Percentiles rank a stretch among this genome's conserved stretches.
Evolutionary conservation across 495 filamentous ascomycete genomes (phyloP).

Genomic region (Daldinia bambusicola): DNA sequence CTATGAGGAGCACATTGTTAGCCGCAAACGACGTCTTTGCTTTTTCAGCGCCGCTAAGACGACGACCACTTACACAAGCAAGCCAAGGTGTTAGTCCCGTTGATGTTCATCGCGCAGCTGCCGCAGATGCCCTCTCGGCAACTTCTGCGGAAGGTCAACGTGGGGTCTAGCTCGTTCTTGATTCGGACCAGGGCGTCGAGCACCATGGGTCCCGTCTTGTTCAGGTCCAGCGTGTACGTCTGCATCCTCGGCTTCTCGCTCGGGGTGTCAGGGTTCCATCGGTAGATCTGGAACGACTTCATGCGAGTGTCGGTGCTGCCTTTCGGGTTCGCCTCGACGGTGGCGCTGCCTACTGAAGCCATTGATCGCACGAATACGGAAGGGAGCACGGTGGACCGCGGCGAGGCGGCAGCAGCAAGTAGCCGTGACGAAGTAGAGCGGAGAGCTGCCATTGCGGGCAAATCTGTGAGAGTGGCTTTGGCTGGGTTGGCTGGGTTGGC

Average conservation of each 20-base stretch:
- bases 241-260: constrained; percentile 94
- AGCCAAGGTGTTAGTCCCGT: constrained; percentile 94
- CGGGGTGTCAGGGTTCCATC: constrained; percentile 95
- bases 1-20: constrained; percentile 57
- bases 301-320: constrained; percentile 67
- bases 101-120: constrained; percentile 99
- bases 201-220: constrained; percentile 99
- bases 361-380: constrained; percentile 56
- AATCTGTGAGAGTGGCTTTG: constrained; percentile 13
- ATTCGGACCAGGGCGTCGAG: constrained; percentile 95
- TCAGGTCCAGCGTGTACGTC: constrained; percentile 90
- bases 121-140: constrained; percentile 99
- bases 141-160: constrained; percentile 91
- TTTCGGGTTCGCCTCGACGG: constrained; percentile 65
- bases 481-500: not conserved
- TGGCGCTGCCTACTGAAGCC: constrained; percentile 60
- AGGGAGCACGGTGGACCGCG: constrained; percentile 50
- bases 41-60: not conserved
- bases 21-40: constrained; percentile 1
- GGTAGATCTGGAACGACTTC: constrained; percentile 99
- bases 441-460: constrained; percentile 77
- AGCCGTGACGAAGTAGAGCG: constrained; percentile 73
- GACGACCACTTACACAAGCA: constrained; percentile 89
- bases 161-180: constrained; percentile 99
- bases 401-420: constrained; percentile 61